phyloP scores from a whole-genome alignment of 768 basidiomycete species.

The Pleurotus platypus region DNA sequence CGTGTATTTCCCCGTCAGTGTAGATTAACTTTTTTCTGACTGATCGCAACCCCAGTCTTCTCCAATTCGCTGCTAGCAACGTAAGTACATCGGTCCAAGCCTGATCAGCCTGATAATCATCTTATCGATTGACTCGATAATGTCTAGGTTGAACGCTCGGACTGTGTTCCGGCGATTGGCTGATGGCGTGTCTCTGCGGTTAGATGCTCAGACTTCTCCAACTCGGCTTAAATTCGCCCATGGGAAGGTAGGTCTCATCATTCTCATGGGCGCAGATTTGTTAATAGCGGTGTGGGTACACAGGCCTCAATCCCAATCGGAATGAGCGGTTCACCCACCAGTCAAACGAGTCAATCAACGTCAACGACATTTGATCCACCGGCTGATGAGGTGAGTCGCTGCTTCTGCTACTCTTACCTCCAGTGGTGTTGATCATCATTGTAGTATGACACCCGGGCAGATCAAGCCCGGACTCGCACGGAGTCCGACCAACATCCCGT shows the following conservation, averaged over 20 bases:
- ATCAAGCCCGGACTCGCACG: too few relatives aligned
- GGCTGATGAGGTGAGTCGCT: background rate
- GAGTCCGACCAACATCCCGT: too few relatives aligned
- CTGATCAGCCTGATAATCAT: background rate
- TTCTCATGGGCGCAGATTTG: background rate
- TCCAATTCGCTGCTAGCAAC: conserved; percentile 6
- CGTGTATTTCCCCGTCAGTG: background rate
- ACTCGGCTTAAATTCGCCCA: background rate
- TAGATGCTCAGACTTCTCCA: background rate
- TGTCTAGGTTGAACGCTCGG: conserved; percentile 1
- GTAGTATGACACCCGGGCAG: too few relatives aligned
- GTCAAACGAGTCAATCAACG: background rate
- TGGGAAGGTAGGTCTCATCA: background rate
- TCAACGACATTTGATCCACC: background rate
- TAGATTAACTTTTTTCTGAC: background rate
- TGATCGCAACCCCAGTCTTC: background rate
- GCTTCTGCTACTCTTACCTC: background rate
- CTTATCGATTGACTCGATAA: background rate
- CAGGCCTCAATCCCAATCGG: background rate
- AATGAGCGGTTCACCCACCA: background rate
- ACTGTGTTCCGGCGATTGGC: background rate
- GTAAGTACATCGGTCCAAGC: background rate
- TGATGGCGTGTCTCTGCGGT: background rate
- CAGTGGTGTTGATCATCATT: too few relatives aligned
- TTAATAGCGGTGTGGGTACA: background rate